These are phyloP conservation scores for Stentor roeselii DNA, from an alignment of 73 alveolate species.

Conservation along the genomic window DNA sequence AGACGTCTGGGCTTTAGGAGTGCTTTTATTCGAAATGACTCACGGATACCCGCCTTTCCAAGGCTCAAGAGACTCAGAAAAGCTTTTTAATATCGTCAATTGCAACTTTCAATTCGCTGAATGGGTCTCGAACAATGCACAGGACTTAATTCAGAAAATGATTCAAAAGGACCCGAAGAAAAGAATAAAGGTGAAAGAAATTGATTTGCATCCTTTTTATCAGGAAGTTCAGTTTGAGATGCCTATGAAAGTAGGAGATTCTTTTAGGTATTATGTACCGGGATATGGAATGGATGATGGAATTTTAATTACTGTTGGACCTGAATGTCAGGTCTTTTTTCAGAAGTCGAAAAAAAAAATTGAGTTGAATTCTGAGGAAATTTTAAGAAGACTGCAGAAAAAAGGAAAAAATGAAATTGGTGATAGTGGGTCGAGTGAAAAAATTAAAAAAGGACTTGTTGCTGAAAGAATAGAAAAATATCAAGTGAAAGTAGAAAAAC, in stretches of 20 bases:
- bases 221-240: not conserved
- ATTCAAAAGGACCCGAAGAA: conserved; percentile 50
- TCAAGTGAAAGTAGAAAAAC: no score
- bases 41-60: conserved; percentile 73
- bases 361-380: not conserved
- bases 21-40: conserved; percentile 65
- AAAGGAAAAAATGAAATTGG: not conserved
- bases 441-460: no score
- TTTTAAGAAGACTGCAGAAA: not conserved
- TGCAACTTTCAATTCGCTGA: conserved; percentile 34
- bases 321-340: not conserved
- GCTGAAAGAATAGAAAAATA: no score
- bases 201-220: conserved; percentile 57
- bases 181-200: conserved; percentile 55
- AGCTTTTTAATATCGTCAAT: conserved; percentile 31
- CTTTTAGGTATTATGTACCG: not conserved
- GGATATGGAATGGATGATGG: conserved; percentile 2
- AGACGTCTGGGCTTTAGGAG: conserved; percentile 93
- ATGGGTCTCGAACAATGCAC: conserved; percentile 36
- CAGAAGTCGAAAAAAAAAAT: not conserved
- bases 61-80: conserved; percentile 43
- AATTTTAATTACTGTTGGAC: not conserved
- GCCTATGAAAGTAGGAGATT: not conserved
- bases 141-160: conserved; percentile 54
- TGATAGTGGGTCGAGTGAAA: no score